Base-by-base conservation (phyloP, 179 eudicot genomes). In the Silene vulgaris region DNA sequence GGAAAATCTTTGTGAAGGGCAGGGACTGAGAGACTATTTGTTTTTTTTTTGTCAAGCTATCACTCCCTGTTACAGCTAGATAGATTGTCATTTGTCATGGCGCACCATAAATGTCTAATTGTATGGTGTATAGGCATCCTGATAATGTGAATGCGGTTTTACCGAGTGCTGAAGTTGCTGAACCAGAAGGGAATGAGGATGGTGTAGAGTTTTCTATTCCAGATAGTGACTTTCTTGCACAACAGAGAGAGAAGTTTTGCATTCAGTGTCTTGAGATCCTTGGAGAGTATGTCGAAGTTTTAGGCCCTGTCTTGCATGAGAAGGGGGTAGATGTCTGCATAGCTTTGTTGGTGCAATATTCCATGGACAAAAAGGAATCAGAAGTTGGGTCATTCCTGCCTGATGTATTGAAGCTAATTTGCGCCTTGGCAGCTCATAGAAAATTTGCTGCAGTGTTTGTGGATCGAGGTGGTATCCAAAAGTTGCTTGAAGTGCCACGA, bases 251-350 rank as follows among this genome's bases (percentile, higher is more conserved):
- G 77, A 93, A 88, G 77, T 96, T 86, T 72, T 90, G 92, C 82
- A 93, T 91, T 66, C 97, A 96, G 81, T 86, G 99, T 84, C 93
- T 96, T 76, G 90, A 83, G 80, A 82, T 84, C 65, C 84, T 93
- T 67, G 99, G 99, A 71, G 98, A 96, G 85, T 96, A 96, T 80
- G 92, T 91, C 79, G 99, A 96, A 84, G 98, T 90, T 86, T 86
- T 96, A 74, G 97, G 96, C 26, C 98, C 96, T 81, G 94, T 96
- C 75, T 80, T 93, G 82, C 97, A 90, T 77, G 99, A 96, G 81
- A 96, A 88, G 82, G 99, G 99, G 60, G 96, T 96, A 68, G 99
- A 96, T 75, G 96, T 96, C 71, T 89, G 90, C 78, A 88, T 96
- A 77, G 92, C 89, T 13, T 74, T 96, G 54, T 76, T 96, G 81